Base-by-base conservation (phyloP, 2,329 filamentous ascomycete genomes). In the Conoideocrella luteorostrata region DNA sequence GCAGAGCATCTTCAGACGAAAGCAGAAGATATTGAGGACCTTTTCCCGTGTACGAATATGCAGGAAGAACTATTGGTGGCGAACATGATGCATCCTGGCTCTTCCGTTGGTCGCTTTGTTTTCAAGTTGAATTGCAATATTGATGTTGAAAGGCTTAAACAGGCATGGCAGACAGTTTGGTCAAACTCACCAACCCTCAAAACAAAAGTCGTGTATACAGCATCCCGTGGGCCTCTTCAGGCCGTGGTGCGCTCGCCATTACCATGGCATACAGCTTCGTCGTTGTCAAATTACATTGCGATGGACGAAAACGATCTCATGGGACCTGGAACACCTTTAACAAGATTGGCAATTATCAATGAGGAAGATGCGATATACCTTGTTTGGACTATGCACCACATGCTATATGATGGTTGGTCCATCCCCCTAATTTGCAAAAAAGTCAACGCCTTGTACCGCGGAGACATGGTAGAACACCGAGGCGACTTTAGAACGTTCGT, bases 21-120 rank as follows among this genome's bases (percentile, higher is more conserved):
- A 15, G 29, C 24, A 26, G 40, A 35, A 20, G 23, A 12, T 13
- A 36, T 42, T 20, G 40, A 35, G 30, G 40, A 42, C 21, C 24
- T 28, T 32, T 42, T 34, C 13, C 40, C 40, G 11, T 42, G 40
- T 15, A 42, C 30, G 9, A 28, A 20, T n/a, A 34, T 35, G 21
- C 30, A 42, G 26, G 30, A 11, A 5, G 6, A 7, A 11, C 15
- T n/a, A 26, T 17, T 30, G n/a, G 13, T 26, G 3, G 26, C 15
- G 22, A 22, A 29, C 15, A 36, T 2, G 7, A 21, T 20, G 15
- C 7, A 28, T 6, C 12, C n/a, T 26, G 13, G 33, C 20, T 26
- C 21, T 17, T 20, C 15, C 4, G n/a, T n/a, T n/a, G n/a, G n/a
- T n/a, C n/a, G n/a, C n/a, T 26, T 26, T 18, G 17, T 15, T 5